A percentile compares a stretch with the other conserved stretches of the same genome.
phyloP scores from a whole-genome alignment of 805 yeast species.

The Yarrowia deformans region DNA sequence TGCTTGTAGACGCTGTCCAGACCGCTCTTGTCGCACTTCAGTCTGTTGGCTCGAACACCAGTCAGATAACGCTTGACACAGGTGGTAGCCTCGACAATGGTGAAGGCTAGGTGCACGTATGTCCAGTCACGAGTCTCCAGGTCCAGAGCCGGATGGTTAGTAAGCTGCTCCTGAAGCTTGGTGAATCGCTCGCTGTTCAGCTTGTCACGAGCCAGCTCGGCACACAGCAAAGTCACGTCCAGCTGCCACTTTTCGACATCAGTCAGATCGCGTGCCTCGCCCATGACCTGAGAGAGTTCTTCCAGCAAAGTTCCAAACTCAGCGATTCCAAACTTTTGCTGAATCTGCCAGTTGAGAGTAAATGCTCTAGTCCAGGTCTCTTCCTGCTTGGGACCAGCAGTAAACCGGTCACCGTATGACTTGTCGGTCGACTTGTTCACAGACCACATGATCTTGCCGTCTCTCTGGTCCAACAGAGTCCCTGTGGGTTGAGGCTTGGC shows the following conservation, averaged over 20 bases:
- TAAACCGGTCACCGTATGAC: conserved; percentile 43
- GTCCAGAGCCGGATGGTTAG: background rate
- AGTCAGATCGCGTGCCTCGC: conserved; percentile 1
- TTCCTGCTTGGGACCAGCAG: conserved; percentile 47
- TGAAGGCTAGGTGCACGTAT: conserved; percentile 46
- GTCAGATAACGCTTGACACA: conserved; percentile 40
- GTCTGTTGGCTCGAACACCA: conserved; percentile 41
- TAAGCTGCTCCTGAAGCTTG: conserved; percentile 19
- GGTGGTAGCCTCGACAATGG: conserved; percentile 46
- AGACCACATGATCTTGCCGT: conserved; percentile 61
- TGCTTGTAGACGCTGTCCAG: conserved; percentile 21
- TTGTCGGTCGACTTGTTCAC: conserved; percentile 54
- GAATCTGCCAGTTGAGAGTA: conserved; percentile 48
- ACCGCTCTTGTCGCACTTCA: conserved; percentile 40
- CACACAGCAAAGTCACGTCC: background rate
- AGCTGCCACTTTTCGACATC: conserved; percentile 21
- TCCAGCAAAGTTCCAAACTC: conserved; percentile 22
- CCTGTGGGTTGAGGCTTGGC: conserved; percentile 26
- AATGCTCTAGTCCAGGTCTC: conserved; percentile 51
- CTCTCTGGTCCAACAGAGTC: conserved; percentile 61
- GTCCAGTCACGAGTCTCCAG: conserved; percentile 44
- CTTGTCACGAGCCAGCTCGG: conserved; percentile 20
- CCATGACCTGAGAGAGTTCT: background rate
- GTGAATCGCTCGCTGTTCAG: conserved; percentile 40
- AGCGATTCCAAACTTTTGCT: conserved; percentile 42